Evolutionary conservation across 495 filamentous ascomycete species (phyloP), one percentile per base, ranked within the genome.

Genomic region (Daldinia childiae): DNA sequence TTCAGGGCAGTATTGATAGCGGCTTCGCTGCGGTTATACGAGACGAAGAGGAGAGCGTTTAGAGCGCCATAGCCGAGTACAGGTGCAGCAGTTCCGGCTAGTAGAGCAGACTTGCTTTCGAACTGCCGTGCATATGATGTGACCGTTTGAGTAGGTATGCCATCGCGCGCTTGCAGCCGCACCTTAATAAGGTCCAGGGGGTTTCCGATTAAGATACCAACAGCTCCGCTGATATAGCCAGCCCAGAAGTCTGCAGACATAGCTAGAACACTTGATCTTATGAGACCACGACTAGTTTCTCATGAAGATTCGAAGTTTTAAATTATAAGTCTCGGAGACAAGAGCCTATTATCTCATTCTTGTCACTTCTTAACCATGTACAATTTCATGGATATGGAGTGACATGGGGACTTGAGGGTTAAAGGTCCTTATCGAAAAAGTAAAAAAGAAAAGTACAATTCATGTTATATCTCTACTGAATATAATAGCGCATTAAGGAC

Each of bases 201-300:
- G 69, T 95, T 96, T 66, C 94, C 94, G 61, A 97, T 90, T 38
- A 95, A 81, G 71, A 97, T 97, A 48, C 92, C 91, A 5, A 88
- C 83, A 58, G 90, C 92, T 17, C 94, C 94, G 73, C 90, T 93
- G 70, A 95, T 81, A 79, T 97, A 97, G 71, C 93, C 91, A 24
- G 86, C 90, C 90, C 90, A 94, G 81, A 95, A 97, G 79, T 95
- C 93, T 62, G 91, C 86, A 34, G 91, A 91, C 91, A 94, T 94
- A 66, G 50, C 71, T 3, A 24, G 9, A 15, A 26, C 32, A 19
- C 32, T 54, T 48, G 38, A 39, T 17, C 24, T 17, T 43, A 43
- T 27, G 36, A 60, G 24, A 36, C 21, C 27, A 50, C 41, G 6
- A 8, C 29, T 24, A 30, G 4, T 62, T 17, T 4, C 11, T 17